Percentiles rank a stretch among this genome's conserved stretches.
These are phyloP conservation scores for Phytophthora agathidicida DNA, from an alignment of 352 stramenopile genomes.

Conservation along the genomic window DNA sequence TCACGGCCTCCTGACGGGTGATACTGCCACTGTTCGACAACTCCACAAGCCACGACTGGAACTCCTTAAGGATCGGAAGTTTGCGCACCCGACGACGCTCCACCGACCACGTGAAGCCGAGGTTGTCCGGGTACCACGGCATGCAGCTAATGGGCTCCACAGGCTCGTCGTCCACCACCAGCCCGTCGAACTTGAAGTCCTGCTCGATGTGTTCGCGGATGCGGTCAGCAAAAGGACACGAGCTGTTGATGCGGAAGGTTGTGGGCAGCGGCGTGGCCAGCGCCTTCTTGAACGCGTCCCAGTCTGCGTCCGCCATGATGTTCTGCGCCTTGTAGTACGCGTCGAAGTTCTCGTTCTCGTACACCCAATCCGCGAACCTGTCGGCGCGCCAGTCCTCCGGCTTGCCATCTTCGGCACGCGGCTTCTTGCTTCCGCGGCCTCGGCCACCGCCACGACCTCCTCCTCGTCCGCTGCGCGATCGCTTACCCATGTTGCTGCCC, in stretches of 20 bases:
- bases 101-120: conserved; percentile 91
- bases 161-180: conserved; percentile 82
- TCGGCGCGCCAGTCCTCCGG: conserved; percentile 48
- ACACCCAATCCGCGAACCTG: conserved; percentile 86
- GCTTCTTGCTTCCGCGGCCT: conserved; percentile 62
- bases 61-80: conserved; percentile 90
- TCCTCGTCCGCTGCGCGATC: conserved; percentile 47
- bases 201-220: conserved; percentile 86
- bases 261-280: conserved; percentile 90
- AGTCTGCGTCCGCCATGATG: conserved; percentile 86
- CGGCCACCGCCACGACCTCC: conserved; percentile 26
- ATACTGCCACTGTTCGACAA: conserved; percentile 94
- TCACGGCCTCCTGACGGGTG: conserved; percentile 98
- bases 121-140: conserved; percentile 90
- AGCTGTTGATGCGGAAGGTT: conserved; percentile 94
- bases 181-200: conserved; percentile 87
- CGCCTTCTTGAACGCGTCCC: conserved; percentile 90
- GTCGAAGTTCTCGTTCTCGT: conserved; percentile 87
- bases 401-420: conserved; percentile 42
- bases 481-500: conserved; percentile 49
- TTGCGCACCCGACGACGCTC: conserved; percentile 92
- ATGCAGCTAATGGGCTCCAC: conserved; percentile 86
- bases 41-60: conserved; percentile 97
- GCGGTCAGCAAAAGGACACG: conserved; percentile 81
- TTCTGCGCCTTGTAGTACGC: conserved; percentile 90